A percentile compares a stretch with the other conserved stretches of the same genome.
Evolutionary conservation across 768 basidiomycete species (phyloP).

Genomic region (Rhodotorula graminis): DNA sequence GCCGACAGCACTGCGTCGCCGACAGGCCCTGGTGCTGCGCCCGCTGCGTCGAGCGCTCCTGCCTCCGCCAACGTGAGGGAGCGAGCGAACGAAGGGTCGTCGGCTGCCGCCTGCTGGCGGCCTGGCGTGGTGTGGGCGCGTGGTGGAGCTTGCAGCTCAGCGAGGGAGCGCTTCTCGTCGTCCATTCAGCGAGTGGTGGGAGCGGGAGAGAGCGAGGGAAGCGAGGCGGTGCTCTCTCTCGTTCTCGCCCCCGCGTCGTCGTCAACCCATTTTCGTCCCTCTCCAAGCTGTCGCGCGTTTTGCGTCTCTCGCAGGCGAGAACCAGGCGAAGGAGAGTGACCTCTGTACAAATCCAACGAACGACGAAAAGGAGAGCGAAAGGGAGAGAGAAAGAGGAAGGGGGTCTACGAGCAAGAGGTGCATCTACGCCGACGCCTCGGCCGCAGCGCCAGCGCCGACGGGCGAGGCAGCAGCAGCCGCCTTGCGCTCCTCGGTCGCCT

Average conservation of each 20-base stretch:
- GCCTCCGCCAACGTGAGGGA: neutral
- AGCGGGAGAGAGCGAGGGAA: too few relatives aligned
- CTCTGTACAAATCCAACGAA: neutral
- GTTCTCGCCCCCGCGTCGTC: too few relatives aligned
- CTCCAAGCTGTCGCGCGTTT: too few relatives aligned
- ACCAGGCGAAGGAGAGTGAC: neutral
- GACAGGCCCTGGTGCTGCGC: too few relatives aligned
- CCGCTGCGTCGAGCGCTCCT: neutral
- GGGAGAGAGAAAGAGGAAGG: too few relatives aligned
- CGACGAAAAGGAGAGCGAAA: too few relatives aligned
- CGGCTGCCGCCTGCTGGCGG: neutral
- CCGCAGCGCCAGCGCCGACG: neutral
- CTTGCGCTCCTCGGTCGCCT: conserved; percentile 30
- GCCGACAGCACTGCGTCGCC: neutral
- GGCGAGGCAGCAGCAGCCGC: neutral
- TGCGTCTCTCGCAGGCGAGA: too few relatives aligned
- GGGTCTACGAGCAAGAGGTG: neutral
- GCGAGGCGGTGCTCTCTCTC: too few relatives aligned
- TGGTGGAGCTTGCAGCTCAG: neutral
- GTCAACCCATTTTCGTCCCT: too few relatives aligned
- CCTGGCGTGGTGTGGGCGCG: conserved; percentile 5
- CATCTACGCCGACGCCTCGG: neutral
- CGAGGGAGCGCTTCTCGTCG: neutral
- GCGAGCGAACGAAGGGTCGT: neutral
- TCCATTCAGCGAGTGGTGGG: neutral